Base-by-base conservation (phyloP, 1,284 basidiomycete species). In the Mycena sp. region DNA sequence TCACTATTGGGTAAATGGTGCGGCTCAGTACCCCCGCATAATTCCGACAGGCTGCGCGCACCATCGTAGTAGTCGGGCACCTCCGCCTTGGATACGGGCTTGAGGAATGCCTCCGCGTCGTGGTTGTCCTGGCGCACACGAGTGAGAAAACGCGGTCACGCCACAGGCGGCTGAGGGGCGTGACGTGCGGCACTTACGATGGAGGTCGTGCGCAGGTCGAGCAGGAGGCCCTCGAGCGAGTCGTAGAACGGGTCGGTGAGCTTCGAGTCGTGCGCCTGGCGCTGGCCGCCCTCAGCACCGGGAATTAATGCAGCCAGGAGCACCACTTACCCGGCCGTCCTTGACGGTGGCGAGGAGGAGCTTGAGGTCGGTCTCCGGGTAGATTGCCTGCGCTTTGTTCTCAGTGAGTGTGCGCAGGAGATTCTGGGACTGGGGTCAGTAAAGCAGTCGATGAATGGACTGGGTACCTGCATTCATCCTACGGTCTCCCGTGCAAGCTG, bases 161-260 rank as follows among this genome's bases (percentile, higher is more conserved):
- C 56, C 12, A 48, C 9, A 19, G 32, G 9, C 7, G 7, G 9
- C 9, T 35, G 32, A 23, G n/a, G 49, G 64, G 49, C 60, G 57
- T 48, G 64, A 46, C 55, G 57, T 57, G 37, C n/a, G n/a, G n/a
- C n/a, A 84, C 87, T 71, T 72, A 94, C 92, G 76, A 91, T 86
- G 35, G 90, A 90, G 72, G 91, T 85, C 51, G 85, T 88, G 67
- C 90, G 89, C 64, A 98, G 84, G 81, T 98, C 96, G 51, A 82
- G 80, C 54, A 97, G 80, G 41, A 98, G 84, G 66, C 92, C 92
- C 73, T 98, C 96, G 52, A 98, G 83, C 1, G 93, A 92, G 69
- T 97, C 95, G 70, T 93, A 94, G 82, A 97, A 98, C 23, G 91
- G 88, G 73, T 97, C 94, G n/a, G 89, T 83, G 14, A 90, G 85